A percentile compares a stretch with the other conserved stretches of the same genome.
Conservation (phyloP, 2,329 filamentous ascomycete genomes). For the Polytolypa hystricis region DNA sequence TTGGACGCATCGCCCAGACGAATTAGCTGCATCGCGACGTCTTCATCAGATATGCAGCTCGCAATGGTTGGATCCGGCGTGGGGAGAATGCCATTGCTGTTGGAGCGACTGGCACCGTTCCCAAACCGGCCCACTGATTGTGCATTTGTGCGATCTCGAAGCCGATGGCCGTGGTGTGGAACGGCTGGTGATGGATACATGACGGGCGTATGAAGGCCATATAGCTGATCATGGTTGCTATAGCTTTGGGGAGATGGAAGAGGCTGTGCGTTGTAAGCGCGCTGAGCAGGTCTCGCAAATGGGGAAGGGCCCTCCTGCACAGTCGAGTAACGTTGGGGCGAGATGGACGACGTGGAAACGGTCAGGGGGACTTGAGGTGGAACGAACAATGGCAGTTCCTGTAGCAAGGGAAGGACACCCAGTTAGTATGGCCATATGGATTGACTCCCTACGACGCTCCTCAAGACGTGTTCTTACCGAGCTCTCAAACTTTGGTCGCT, state of each 20-base stretch:
- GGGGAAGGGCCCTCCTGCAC: constrained; percentile 61
- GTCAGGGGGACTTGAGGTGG: constrained; percentile 87
- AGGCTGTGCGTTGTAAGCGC: constrained; percentile 66
- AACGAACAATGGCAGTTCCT: constrained; percentile 94
- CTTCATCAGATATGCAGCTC: constrained; percentile 95
- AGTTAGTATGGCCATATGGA: neutral
- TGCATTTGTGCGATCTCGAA: constrained; percentile 53
- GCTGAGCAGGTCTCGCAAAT: constrained; percentile 63
- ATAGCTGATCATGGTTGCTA: constrained; percentile 38
- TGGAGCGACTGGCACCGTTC: constrained; percentile 27
- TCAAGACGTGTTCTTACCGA: constrained; percentile 62
- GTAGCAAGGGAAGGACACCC: constrained; percentile 14
- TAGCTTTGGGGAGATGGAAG: constrained; percentile 80
- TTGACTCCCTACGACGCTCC: neutral
- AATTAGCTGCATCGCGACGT: constrained; percentile 95
- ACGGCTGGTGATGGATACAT: constrained; percentile 52
- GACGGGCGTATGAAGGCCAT: constrained; percentile 22
- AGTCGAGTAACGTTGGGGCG: constrained; percentile 73
- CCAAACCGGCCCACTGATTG: constrained; percentile 32
- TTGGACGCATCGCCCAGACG: constrained; percentile 88
- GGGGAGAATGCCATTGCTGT: constrained; percentile 56
- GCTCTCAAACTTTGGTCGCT: constrained; percentile 90
- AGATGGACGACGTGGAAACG: constrained; percentile 95
- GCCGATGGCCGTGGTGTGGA: constrained; percentile 50
- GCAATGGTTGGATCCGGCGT: constrained; percentile 96